Evolutionary conservation across 495 filamentous ascomycete genomes (phyloP).

Genomic region (Neurospora terricola): DNA sequence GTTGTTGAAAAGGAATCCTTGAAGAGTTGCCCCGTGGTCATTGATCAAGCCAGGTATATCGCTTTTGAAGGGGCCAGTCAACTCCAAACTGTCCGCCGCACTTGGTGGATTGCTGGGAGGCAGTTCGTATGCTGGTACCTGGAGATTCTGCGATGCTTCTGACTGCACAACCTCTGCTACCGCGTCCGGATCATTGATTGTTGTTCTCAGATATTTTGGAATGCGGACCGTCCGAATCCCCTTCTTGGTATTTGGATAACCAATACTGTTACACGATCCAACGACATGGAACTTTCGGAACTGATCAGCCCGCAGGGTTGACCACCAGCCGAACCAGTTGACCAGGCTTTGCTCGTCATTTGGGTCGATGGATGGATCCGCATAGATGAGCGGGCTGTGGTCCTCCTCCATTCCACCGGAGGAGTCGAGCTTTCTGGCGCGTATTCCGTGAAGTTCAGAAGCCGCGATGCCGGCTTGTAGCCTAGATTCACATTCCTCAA

Average conservation of each 20-base stretch:
- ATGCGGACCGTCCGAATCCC: constrained; percentile 27
- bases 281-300: constrained; percentile 39
- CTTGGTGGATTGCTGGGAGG: neutral
- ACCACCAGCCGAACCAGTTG: constrained; percentile 46
- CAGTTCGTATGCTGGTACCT: neutral
- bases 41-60: neutral
- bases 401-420: constrained; percentile 19
- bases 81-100: neutral
- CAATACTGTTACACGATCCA: constrained; percentile 25
- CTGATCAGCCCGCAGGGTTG: constrained; percentile 32
- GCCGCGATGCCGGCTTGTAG: constrained; percentile 14
- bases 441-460: constrained; percentile 13
- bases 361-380: constrained; percentile 32
- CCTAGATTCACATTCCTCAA: constrained; percentile 16
- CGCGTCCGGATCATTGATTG: constrained; percentile 30
- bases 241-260: constrained; percentile 5
- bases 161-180: constrained; percentile 16
- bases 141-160: neutral
- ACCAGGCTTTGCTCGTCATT: constrained; percentile 44
- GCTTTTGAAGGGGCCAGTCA: constrained; percentile 6
- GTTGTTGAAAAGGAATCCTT: neutral
- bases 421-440: neutral
- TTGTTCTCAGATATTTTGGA: constrained; percentile 28
- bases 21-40: neutral
- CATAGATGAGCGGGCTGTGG: constrained; percentile 32